Evolutionary conservation across 805 yeast species (phyloP), one percentile per base, ranked within the genome.

Genomic region (Debaryomyces castellii): DNA sequence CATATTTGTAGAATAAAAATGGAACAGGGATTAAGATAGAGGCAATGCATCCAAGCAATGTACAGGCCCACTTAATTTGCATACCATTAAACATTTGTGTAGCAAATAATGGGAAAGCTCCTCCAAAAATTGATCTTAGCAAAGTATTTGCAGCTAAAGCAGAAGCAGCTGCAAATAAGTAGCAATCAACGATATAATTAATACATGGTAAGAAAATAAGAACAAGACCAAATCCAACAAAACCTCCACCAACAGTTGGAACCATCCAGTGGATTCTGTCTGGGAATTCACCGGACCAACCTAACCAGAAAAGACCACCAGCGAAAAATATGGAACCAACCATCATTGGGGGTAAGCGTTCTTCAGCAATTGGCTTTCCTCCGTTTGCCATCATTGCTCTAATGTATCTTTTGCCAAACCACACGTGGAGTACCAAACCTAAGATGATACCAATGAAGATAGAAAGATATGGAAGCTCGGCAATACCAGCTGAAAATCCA

Each of bases 281-380:
- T 40, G 79, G 83, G 64, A 83, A 90, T 51, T 80, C 77, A 60
- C 96, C 96, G 8, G 92, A 72, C 96, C 96, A 90, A 46, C 87
- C 80, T 63, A 90, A 74, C 96, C 96, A 87, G 57, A 89, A 74
- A 50, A 89, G 70, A 43, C 96, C 96, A 43, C 81, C 71, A 23
- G 95, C 85, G 71, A 90, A 88, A 7, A 77, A 60, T 44, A 87
- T 51, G 20, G 84, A 82, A 25, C 96, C 91, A 36, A 77, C 64
- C 66, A 88, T 78, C 85, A 89, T 80, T 73, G 91, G 82, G 14
- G 83, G 81, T 46, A 90, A 71, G 64, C 96, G 81, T 28, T 83
- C 85, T 64, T 90, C 96, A 0, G 97, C 95, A 16, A 83, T 78
- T 0, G 83, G 77, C 35, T 62, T 63, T 40, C 83, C 83, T 33